Percentiles rank a stretch among this genome's conserved stretches.
Evolutionary conservation across 768 basidiomycete genomes (phyloP).

Genomic region (Lenzites betulinus): DNA sequence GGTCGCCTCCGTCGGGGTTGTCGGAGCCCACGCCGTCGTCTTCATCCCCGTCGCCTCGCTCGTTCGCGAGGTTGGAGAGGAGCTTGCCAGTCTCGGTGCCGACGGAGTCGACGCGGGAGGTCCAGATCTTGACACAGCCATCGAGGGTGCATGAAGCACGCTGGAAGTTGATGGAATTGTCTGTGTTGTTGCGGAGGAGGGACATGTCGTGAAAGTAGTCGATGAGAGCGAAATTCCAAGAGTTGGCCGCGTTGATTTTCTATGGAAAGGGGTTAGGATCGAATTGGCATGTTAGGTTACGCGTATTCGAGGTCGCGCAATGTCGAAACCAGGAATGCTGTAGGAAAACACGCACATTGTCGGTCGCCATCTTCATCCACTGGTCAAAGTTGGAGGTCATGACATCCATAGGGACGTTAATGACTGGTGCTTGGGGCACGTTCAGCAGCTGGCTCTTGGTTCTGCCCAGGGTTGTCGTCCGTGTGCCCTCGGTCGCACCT

Average conservation of each 20-base stretch:
- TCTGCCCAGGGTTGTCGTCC: conserved; percentile 42
- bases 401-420: conserved; percentile 74
- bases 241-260: conserved; percentile 99
- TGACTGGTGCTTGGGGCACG: conserved; percentile 55
- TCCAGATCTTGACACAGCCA: conserved; percentile 99
- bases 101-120: conserved; percentile 94
- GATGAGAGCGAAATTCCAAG: conserved; percentile 97
- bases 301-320: background rate
- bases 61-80: conserved; percentile 80
- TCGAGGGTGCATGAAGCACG: conserved; percentile 97
- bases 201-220: conserved; percentile 99
- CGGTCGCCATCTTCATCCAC: conserved; percentile 99
- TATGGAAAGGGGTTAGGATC: conserved; percentile 36
- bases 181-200: conserved; percentile 85
- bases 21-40: conserved; percentile 67
- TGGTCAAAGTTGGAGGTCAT: conserved; percentile 95
- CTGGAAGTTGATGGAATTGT: conserved; percentile 99
- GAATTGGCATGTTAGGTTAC: background rate
- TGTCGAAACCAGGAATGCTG: too few species aligned
- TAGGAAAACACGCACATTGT: conserved; percentile 72
- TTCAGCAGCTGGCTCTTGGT: conserved; percentile 65
- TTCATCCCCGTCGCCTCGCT: conserved; percentile 63
- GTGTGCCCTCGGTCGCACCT: conserved; percentile 30
- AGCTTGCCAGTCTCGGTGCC: conserved; percentile 96
- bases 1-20: conserved; percentile 65